Conservation (phyloP, 2,329 filamentous ascomycete genomes). For the Moelleriella libera region DNA sequence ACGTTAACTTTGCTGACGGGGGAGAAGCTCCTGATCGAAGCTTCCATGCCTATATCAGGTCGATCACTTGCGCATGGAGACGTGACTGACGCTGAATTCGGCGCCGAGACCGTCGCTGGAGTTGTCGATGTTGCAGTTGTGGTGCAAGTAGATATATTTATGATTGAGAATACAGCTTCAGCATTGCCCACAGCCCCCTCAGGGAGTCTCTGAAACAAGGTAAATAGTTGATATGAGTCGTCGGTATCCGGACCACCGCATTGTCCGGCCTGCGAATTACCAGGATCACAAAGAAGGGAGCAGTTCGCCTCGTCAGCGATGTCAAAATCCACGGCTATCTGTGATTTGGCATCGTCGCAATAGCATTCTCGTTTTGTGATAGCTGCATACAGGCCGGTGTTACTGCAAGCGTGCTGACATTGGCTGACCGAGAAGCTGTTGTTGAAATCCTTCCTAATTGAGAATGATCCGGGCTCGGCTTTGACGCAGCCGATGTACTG, state of each 20-base stretch:
- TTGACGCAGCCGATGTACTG: conserved; percentile 16
- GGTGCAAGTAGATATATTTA: no score
- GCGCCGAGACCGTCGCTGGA: no score
- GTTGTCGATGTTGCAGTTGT: no score
- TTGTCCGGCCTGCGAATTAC: conserved; percentile 6
- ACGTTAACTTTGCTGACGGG: neutral
- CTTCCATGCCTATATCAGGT: no score
- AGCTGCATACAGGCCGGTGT: conserved; percentile 7
- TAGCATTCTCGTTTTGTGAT: conserved; percentile 11
- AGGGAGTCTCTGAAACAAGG: conserved; percentile 2
- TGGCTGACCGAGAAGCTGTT: conserved; percentile 8
- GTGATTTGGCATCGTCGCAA: conserved; percentile 7
- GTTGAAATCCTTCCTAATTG: neutral
- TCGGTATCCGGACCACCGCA: conserved; percentile 11
- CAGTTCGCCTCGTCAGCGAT: conserved; percentile 10
- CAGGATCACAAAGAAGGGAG: conserved; percentile 6
- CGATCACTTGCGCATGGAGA: no score
- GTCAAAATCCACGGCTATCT: conserved; percentile 3
- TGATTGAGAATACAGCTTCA: no score
- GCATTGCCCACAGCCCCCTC: no score
- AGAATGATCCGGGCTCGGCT: conserved; percentile 2
- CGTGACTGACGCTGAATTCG: no score
- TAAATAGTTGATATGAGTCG: conserved; percentile 6
- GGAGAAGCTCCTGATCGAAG: no score
- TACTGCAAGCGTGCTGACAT: conserved; percentile 9